Evolutionary conservation across 495 filamentous ascomycete genomes (phyloP).

Genomic region (Immersiella caudata): DNA sequence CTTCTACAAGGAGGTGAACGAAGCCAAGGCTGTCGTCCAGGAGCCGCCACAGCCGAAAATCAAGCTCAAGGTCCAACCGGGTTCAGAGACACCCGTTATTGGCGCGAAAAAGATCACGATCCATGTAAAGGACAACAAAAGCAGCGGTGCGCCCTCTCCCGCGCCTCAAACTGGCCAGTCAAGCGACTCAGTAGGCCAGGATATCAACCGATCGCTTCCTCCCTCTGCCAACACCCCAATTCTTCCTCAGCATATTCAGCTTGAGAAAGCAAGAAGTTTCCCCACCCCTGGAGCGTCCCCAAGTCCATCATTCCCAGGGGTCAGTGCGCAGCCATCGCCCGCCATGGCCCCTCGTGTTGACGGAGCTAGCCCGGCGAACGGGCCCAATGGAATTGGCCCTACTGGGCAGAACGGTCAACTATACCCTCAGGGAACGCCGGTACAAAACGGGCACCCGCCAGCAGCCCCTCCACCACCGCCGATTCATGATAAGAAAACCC

Average conservation of each 20-base stretch:
- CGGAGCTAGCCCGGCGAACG: slow-evolving; percentile 31
- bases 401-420: slow-evolving; percentile 29
- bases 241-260: slow-evolving; percentile 32
- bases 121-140: slow-evolving; percentile 54
- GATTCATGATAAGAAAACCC: slow-evolving; percentile 31
- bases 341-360: slow-evolving; percentile 32
- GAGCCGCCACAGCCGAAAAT: slow-evolving; percentile 74
- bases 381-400: slow-evolving; percentile 23
- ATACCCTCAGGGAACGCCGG: slow-evolving; percentile 31
- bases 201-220: slow-evolving; percentile 33
- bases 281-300: slow-evolving; percentile 52
- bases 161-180: slow-evolving; percentile 53
- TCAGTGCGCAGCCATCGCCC: slow-evolving; percentile 43
- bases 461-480: slow-evolving; percentile 25
- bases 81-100: slow-evolving; percentile 37
- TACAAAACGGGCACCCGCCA: slow-evolving; percentile 30
- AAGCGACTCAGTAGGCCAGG: slow-evolving; percentile 35
- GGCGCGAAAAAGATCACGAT: slow-evolving; percentile 58
- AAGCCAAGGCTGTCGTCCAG: slow-evolving; percentile 65
- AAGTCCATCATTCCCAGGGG: slow-evolving; percentile 50
- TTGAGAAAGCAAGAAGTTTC: slow-evolving; percentile 48
- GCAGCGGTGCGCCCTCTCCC: slow-evolving; percentile 55
- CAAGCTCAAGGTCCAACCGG: slow-evolving; percentile 66
- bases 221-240: slow-evolving; percentile 28
- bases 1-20: slow-evolving; percentile 65